These are phyloP conservation scores for Rhodotorula kratochvilovae DNA, from an alignment of 768 basidiomycete species.

Conservation along the genomic window DNA sequence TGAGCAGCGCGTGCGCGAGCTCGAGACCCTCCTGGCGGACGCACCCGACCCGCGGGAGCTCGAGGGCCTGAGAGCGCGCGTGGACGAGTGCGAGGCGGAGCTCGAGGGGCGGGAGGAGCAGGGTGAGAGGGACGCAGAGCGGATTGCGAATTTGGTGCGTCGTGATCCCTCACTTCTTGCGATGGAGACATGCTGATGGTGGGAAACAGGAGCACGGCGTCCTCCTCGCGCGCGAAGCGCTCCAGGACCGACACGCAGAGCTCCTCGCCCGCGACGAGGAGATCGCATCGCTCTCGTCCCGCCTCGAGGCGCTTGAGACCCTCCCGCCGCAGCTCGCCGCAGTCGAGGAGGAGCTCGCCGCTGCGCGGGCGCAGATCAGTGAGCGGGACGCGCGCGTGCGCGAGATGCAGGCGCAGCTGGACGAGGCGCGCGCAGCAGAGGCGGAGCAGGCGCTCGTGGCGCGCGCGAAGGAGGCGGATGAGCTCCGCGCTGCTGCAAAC, in stretches of 20 bases:
- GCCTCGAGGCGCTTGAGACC: background rate
- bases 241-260: slow-evolving; percentile 14
- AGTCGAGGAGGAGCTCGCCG: too few species aligned
- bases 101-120: background rate
- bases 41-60: slow-evolving; percentile 53
- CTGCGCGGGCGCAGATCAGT: background rate
- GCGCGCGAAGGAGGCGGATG: background rate
- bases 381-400: background rate
- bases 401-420: slow-evolving; percentile 1
- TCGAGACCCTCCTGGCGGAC: slow-evolving; percentile 13
- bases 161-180: background rate
- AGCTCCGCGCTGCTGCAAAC: too few species aligned
- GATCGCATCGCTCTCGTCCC: background rate
- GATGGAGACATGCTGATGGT: background rate
- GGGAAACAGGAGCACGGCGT: slow-evolving; percentile 61
- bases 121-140: background rate
- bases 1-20: slow-evolving; percentile 40
- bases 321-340: background rate
- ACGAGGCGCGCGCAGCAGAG: slow-evolving; percentile 5
- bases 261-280: slow-evolving; percentile 4
- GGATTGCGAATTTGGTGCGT: slow-evolving; percentile 23
- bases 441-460: background rate
- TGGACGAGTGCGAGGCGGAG: background rate
- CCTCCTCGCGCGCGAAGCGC: slow-evolving; percentile 14
- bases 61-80: slow-evolving; percentile 52